A percentile compares a stretch with the other conserved stretches of the same genome.
phyloP scores from a whole-genome alignment of 139 green algal genomes.

The Chlamydomonas incerta region DNA sequence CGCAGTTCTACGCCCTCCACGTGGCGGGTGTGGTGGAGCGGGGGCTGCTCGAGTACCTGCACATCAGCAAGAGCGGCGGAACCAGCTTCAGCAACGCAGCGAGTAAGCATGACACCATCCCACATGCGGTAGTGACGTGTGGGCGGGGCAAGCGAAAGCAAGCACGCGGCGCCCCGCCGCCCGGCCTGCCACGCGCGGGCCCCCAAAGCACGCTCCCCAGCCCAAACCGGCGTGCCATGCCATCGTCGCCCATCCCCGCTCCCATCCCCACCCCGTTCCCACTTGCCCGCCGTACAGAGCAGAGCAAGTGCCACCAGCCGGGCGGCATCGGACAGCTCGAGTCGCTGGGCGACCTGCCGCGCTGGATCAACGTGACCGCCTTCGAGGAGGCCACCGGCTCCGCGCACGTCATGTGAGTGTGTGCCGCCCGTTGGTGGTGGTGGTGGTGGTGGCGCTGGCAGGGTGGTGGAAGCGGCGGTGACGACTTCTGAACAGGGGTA shows the following conservation, averaged over 20 bases:
- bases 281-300: background rate
- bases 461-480: too few relatives aligned
- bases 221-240: too few relatives aligned
- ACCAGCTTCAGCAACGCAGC: conserved; percentile 1
- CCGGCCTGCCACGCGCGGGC: too few relatives aligned
- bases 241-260: too few relatives aligned
- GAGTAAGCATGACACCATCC: conserved; percentile 3
- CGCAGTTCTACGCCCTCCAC: conserved; percentile 28
- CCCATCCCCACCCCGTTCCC: too few relatives aligned
- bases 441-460: too few relatives aligned
- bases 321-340: background rate
- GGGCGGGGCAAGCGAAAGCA: too few relatives aligned
- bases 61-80: conserved; percentile 27
- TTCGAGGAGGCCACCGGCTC: background rate
- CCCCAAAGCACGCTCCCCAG: too few relatives aligned
- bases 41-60: conserved; percentile 26
- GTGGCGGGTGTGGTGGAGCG: background rate
- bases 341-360: conserved; percentile 8
- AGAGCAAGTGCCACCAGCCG: conserved; percentile 1
- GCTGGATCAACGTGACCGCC: background rate
- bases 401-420: background rate
- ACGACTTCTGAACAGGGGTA: too few relatives aligned
- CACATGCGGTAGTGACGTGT: too few relatives aligned
- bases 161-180: too few relatives aligned
- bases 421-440: too few relatives aligned